Conservation (phyloP, 2,329 filamentous ascomycete species). For the Macrophomina phaseolina region DNA sequence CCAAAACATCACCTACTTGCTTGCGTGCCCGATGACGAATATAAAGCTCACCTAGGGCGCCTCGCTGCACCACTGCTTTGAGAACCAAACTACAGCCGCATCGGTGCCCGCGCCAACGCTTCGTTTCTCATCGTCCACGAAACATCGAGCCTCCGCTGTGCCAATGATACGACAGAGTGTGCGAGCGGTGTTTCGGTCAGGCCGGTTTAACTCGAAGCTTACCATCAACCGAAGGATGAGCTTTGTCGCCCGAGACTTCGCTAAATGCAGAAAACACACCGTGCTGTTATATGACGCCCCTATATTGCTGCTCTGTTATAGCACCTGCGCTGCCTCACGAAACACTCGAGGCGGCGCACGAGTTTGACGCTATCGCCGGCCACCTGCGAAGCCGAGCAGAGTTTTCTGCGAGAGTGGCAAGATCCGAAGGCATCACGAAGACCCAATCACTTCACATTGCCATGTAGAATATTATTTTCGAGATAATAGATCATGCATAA, state of each 20-base stretch:
- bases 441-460: neutral
- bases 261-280: conserved; percentile 11
- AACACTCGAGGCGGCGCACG: conserved; percentile 5
- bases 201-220: conserved; percentile 11
- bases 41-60: neutral
- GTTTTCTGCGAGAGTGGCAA: neutral
- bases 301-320: conserved; percentile 9
- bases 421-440: neutral
- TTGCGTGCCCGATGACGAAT: conserved; percentile 11
- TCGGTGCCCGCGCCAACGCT: neutral
- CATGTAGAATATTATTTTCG: conserved; percentile 22
- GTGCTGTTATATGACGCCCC: conserved; percentile 8
- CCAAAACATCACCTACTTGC: conserved; percentile 2
- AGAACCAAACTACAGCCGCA: conserved; percentile 3
- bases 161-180: conserved; percentile 2
- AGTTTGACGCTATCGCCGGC: conserved; percentile 14
- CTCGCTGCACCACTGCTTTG: neutral
- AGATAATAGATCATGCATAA: conserved; percentile 25
- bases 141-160: conserved; percentile 1
- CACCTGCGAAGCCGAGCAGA: neutral
- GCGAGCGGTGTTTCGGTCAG: conserved; percentile 12
- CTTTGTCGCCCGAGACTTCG: conserved; percentile 15
- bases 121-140: conserved; percentile 12
- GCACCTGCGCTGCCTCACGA: neutral
- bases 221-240: neutral